Base-by-base conservation (phyloP, 306 rosid genomes). In the Hippophae rhamnoides region DNA sequence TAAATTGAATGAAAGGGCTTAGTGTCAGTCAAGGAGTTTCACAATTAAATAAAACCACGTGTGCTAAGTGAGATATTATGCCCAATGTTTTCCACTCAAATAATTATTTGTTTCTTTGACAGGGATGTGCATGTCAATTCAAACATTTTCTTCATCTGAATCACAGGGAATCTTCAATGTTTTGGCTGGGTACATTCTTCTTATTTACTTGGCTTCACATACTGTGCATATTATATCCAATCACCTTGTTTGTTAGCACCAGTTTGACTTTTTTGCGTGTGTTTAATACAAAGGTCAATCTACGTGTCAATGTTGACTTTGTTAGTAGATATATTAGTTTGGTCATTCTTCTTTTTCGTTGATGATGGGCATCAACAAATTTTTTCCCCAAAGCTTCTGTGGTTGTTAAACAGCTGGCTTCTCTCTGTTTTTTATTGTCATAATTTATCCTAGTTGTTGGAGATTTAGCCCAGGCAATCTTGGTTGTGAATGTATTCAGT, bases 51-150 rank as follows among this genome's bases (percentile, higher is more conserved):
- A 31, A 31, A 31, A 31, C 38, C 38, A 2, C 5, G 4, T 31
- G 0, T 2, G 38, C 38, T 4, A 31, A 31, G 3, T 31, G 38
- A 2, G 5, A 31, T 31, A 2, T 2, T 31, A 31, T 31, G 38
- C 3, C 38, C 2, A 31, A 31, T 31, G 38, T 31, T 31, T 31
- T 2, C 38, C 38, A 31, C 3, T 31, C 38, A 2, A 31, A 31
- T 31, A 31, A 31, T 31, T 31, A 31, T 31, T 31, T 31, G 38
- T 31, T 62, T 72, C 70, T 40, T 66, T 74, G 66, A 54, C 78
- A 92, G 96, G 96, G 78, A 83, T 92, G 87, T 92, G 96, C 79
- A 92, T 92, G 96, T 84, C 95, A 41, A 78, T 92, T 76, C 98
- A 92, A 72, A 82, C 89, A 56, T 87, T 79, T 80, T 64, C 78